Base-by-base conservation (phyloP, 371 early-diverging fungal genomes). In the Apophysomyces sp. region DNA sequence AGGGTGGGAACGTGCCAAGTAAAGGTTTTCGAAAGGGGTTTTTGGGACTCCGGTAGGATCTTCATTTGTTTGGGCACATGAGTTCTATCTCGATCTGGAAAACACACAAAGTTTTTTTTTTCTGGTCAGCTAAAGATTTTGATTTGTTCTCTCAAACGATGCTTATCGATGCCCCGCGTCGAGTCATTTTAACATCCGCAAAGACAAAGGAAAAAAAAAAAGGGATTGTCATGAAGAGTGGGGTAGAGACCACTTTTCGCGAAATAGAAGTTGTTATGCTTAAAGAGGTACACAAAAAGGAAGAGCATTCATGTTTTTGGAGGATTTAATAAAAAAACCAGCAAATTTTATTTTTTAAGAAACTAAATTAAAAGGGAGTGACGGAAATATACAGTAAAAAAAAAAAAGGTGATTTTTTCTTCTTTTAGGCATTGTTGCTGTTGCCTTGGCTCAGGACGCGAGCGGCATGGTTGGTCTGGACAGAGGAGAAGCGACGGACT, bases 401-500 rank as follows among this genome's bases (percentile, higher is more conserved):
- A 54, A 54, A 52, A 21, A 52, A 32, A 13, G 18, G 29, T 32
- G 29, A 54, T 24, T 16, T 24, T 30, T 28, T 30, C 29, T 16
- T 54, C 29, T 54, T 24, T 26, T 61, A 27, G 26, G 60, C 65
- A 49, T 51, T 57, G 76, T 77, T 68, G 68, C 78, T 69, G 78
- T 63, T 44, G 44, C 44, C 44, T 44, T 44, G 44, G 16, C 65
- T 76, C 66, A 78, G 68, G 37, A 78, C 67, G 52, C 71, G 72
- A 66, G 75, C 73, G 59, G 78, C 72, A 31, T 78, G 72, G 63
- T 64, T 67, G 51, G 73, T 68, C 71, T 77, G 72, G 11, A 73
- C 77, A 57, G 81, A 81, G 18, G 78, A 78, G 72, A 81, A 76
- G 8, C 81, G 81, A 56, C 81, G 81, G 76, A 81, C 71, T 66